A percentile compares a stretch with the other conserved stretches of the same genome.
Conservation (phyloP, 495 filamentous ascomycete species). For the Daldinia childiae region DNA sequence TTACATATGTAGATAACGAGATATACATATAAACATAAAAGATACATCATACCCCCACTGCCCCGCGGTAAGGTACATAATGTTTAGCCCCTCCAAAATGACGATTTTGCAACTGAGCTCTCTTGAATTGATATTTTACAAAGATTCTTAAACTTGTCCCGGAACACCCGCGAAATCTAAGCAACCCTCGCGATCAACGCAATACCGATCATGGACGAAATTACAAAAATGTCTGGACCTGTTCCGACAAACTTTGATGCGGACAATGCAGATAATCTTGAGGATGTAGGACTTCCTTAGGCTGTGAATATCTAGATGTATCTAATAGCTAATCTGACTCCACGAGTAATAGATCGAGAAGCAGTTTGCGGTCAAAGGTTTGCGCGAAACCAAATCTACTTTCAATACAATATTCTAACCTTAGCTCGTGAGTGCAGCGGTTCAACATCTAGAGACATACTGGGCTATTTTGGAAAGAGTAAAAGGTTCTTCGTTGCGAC, state of each 20-base stretch:
- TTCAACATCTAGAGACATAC: slow-evolving; percentile 95
- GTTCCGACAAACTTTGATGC: slow-evolving; percentile 56
- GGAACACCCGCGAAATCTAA: neutral
- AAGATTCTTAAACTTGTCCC: neutral
- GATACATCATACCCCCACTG: neutral
- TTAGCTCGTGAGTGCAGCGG: slow-evolving; percentile 60
- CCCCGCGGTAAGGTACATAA: neutral
- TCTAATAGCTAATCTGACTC: neutral
- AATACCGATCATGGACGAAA: slow-evolving; percentile 37
- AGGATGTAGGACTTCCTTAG: slow-evolving; percentile 50
- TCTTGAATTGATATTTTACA: neutral
- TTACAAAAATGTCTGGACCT: slow-evolving; percentile 43
- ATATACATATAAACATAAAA: too few relatives aligned
- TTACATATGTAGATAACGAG: neutral
- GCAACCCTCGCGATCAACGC: neutral
- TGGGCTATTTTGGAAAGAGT: slow-evolving; percentile 94
- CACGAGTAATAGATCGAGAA: slow-evolving; percentile 84
- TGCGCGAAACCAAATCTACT: slow-evolving; percentile 12
- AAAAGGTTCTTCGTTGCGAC: slow-evolving; percentile 81
- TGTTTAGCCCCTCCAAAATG: neutral
- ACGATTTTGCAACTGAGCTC: neutral
- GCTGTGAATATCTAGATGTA: neutral
- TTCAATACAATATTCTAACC: neutral
- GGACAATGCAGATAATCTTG: slow-evolving; percentile 58
- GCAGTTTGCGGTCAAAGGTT: slow-evolving; percentile 98